phyloP scores from a whole-genome alignment of 1,284 basidiomycete genomes.

The Cutaneotrichosporon dermatis region DNA sequence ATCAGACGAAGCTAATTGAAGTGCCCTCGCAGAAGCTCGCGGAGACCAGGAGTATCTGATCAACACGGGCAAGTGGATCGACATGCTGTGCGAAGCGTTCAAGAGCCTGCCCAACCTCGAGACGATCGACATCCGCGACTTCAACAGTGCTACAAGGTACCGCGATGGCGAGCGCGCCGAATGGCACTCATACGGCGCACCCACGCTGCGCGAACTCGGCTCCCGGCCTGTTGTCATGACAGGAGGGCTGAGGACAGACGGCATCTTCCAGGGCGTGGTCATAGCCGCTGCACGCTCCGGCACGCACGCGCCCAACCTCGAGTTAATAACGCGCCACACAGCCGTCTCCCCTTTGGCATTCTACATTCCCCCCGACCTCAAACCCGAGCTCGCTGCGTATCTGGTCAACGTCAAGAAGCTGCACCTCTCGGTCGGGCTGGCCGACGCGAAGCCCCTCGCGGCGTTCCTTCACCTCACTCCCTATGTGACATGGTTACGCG shows the following conservation, averaged over 20 bases:
- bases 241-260: not conserved
- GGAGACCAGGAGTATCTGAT: constrained; percentile 8
- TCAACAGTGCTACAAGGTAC: constrained; percentile 29
- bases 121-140: constrained; percentile 54
- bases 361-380: not conserved
- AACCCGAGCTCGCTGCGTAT: not conserved
- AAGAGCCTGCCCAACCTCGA: constrained; percentile 3
- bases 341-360: not conserved
- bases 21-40: not conserved
- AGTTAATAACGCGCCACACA: not conserved
- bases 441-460: not conserved
- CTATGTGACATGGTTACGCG: constrained; percentile 10
- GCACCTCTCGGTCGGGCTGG: constrained; percentile 1
- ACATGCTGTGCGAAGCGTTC: constrained; percentile 5
- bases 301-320: not conserved
- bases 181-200: constrained; percentile 7
- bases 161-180: constrained; percentile 7
- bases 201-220: not conserved
- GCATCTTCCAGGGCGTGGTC: constrained; percentile 6
- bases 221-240: not conserved
- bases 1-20: no score
- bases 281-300: not conserved
- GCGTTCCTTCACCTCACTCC: constrained; percentile 5
- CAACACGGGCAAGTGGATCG: constrained; percentile 2
- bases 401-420: constrained; percentile 7